These are phyloP conservation scores for Fusarium anthophilum DNA, from an alignment of 2,329 filamentous ascomycete species.

Conservation along the genomic window DNA sequence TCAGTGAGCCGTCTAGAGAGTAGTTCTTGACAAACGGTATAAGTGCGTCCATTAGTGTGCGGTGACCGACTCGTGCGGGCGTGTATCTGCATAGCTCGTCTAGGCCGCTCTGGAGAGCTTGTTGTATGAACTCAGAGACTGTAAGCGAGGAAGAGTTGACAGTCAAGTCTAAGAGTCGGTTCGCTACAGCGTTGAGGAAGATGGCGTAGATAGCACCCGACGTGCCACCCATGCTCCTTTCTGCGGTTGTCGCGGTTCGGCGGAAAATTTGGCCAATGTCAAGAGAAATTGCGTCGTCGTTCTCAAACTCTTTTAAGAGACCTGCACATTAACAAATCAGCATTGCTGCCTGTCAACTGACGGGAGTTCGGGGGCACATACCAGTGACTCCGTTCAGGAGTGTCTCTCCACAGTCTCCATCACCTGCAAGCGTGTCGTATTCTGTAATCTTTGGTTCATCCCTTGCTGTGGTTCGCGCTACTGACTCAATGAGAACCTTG, in stretches of 20 bases:
- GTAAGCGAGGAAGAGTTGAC: background rate
- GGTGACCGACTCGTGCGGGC: constrained; percentile 75
- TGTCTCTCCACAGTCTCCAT: constrained; percentile 49
- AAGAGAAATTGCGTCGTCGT: constrained; percentile 15
- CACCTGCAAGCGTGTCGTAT: constrained; percentile 47
- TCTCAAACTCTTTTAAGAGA: constrained; percentile 38
- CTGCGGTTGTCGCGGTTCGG: constrained; percentile 46
- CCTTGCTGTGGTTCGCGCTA: constrained; percentile 50
- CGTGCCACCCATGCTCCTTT: constrained; percentile 78
- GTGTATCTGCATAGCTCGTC: constrained; percentile 62
- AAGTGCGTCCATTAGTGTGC: constrained; percentile 78
- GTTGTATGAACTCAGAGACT: constrained; percentile 13
- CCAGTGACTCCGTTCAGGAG: constrained; percentile 40
- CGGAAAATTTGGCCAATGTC: constrained; percentile 38
- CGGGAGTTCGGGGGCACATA: background rate
- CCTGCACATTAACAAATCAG: constrained; percentile 10
- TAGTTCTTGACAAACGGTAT: constrained; percentile 73
- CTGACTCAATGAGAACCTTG: constrained; percentile 31
- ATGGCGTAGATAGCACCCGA: constrained; percentile 82
- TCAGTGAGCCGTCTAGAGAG: constrained; percentile 53
- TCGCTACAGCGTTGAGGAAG: constrained; percentile 76
- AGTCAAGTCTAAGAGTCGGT: constrained; percentile 29
- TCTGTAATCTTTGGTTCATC: constrained; percentile 45
- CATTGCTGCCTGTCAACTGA: background rate
- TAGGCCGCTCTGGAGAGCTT: constrained; percentile 28